A percentile compares a stretch with the other conserved stretches of the same genome.
phyloP scores from a whole-genome alignment of 2,329 filamentous ascomycete species.

The Ophidiomyces ophidiicola region DNA sequence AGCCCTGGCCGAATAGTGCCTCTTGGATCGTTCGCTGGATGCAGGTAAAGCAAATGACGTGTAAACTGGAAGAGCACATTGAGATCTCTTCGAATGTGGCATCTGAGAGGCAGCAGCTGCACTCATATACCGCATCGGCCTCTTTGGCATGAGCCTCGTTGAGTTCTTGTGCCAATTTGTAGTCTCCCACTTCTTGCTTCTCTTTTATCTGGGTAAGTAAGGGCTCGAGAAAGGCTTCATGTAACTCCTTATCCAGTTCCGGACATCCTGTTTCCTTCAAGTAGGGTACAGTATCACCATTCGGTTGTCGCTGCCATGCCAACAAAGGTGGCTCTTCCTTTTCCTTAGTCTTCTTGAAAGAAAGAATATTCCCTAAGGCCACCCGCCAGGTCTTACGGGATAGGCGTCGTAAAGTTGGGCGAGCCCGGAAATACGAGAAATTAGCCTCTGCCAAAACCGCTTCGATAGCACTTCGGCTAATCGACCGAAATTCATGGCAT shows the following conservation, averaged over 20 bases:
- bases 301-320: conserved; percentile 26
- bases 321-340: conserved; percentile 30
- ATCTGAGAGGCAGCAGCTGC: conserved; percentile 38
- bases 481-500: conserved; percentile 32
- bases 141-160: conserved; percentile 34
- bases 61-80: conserved; percentile 32
- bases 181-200: conserved; percentile 29
- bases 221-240: conserved; percentile 28
- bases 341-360: conserved; percentile 32
- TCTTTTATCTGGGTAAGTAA: conserved; percentile 25
- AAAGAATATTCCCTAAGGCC: conserved; percentile 32
- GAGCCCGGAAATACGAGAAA: conserved; percentile 34
- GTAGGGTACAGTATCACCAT: conserved; percentile 24
- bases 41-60: conserved; percentile 53
- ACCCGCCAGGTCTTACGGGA: conserved; percentile 36
- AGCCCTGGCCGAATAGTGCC: conserved; percentile 85
- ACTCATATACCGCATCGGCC: conserved; percentile 35
- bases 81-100: conserved; percentile 38
- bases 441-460: conserved; percentile 39
- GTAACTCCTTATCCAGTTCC: conserved; percentile 35
- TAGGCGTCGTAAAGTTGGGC: conserved; percentile 33
- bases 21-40: conserved; percentile 72
- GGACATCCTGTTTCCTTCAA: conserved; percentile 33
- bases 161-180: conserved; percentile 30
- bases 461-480: conserved; percentile 36